These are phyloP conservation scores for Alternaria infectoria DNA, from an alignment of 2,329 filamentous ascomycete genomes.

Conservation along the genomic window DNA sequence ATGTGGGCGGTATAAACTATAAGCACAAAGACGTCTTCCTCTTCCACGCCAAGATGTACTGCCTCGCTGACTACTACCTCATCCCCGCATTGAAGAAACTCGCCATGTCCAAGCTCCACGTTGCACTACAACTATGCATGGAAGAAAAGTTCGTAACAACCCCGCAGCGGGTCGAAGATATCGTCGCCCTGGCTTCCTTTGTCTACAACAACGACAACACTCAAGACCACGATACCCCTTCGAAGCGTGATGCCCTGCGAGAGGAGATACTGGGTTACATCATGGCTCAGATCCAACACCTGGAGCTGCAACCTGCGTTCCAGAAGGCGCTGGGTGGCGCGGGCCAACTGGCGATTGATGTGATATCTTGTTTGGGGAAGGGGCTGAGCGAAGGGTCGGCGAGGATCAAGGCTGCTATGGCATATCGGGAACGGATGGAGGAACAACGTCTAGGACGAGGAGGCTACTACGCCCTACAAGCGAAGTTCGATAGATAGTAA, in stretches of 20 bases:
- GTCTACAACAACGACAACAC: neutral
- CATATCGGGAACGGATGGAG: accelerated
- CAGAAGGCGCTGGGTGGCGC: neutral
- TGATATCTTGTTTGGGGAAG: neutral
- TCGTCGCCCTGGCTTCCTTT: neutral
- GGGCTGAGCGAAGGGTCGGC: neutral
- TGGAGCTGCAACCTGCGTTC: neutral
- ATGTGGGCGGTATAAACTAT: neutral
- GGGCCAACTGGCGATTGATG: neutral
- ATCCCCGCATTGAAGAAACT: neutral
- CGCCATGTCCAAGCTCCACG: neutral
- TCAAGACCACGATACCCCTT: neutral
- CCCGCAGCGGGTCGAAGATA: neutral
- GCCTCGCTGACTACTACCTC: neutral
- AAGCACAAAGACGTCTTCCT: neutral
- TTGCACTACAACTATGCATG: neutral
- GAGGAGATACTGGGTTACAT: neutral
- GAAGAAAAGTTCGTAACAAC: neutral
- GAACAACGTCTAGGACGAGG: neutral
- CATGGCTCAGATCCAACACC: neutral
- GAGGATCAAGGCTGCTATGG: neutral
- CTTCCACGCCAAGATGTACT: neutral
- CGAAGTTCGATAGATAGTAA: neutral
- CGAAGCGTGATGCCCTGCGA: neutral
- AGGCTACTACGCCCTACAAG: neutral